Base-by-base conservation (phyloP, 345 rosid genomes). In the Corymbia maculata region DNA sequence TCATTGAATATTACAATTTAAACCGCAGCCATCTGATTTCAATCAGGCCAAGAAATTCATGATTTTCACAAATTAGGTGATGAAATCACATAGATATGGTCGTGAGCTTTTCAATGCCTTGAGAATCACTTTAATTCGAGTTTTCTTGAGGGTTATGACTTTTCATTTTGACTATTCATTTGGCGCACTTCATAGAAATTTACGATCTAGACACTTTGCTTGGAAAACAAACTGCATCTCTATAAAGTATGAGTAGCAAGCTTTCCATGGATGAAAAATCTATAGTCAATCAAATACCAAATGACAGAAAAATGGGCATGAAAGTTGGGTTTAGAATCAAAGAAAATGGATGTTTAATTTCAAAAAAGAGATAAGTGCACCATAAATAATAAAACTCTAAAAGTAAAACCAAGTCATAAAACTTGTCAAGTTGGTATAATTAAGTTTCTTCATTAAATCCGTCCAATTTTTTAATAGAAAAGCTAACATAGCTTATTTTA, bases 181-280 rank as follows among this genome's bases (percentile, higher is more conserved):
- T 64, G 0, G 19, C 75, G 36, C 15, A 64, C 75, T 64, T 64
- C 75, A 64, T 64, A 64, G 75, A 64, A n/a, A n/a, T 64, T 13
- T n/a, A 4, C 2, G 10, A 64, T 64, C 36, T n/a, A 0, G 5
- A 64, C 17, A 14, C 75, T 64, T 64, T 64, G 36, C 4, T 64
- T n/a, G 42, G 42, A 64, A 64, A 64, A 28, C 0, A 0, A 64
- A 64, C 36, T n/a, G 1, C 75, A 64, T 13, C 30, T n/a, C 42
- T n/a, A 6, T 16, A 64, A 13, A 14, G 75, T 64, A n/a, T 64
- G 42, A 64, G 1, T 64, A 6, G 75, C 4, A 9, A n/a, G 19
- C 75, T 64, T n/a, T 1, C 1, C 0, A 1, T 3, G 5, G 36
- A 1, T 6, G 42, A n/a, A 13, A 64, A 13, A 64, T 13, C n/a